phyloP scores from a whole-genome alignment of 371 early-diverging fungal species.

The Mortierella polycephala region DNA sequence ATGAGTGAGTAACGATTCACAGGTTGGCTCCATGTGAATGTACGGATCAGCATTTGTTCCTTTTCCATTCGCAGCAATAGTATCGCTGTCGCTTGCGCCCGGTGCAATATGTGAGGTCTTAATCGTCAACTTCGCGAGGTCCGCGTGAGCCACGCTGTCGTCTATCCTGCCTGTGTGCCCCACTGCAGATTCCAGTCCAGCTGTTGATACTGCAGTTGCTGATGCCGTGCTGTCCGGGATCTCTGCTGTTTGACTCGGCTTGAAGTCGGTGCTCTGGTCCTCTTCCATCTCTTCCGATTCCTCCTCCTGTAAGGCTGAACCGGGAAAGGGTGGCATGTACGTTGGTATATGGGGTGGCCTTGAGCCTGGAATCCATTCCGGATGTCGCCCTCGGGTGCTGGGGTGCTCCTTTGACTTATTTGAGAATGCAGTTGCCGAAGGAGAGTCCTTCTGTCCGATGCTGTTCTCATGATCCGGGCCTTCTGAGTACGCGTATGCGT shows the following conservation, averaged over 20 bases:
- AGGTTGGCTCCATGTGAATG: slow-evolving; percentile 62
- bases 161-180: background rate
- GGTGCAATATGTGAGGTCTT: slow-evolving; percentile 9
- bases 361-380: slow-evolving; percentile 41
- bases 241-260: slow-evolving; percentile 10
- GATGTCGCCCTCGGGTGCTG: background rate
- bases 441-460: background rate
- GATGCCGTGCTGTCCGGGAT: slow-evolving; percentile 4
- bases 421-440: background rate
- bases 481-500: slow-evolving; percentile 52
- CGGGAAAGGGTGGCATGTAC: slow-evolving; percentile 47
- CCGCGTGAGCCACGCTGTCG: background rate
- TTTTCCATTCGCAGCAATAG: background rate
- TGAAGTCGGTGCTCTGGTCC: slow-evolving; percentile 1
- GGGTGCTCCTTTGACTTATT: background rate
- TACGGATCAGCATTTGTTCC: slow-evolving; percentile 59
- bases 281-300: slow-evolving; percentile 14
- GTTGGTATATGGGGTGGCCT: slow-evolving; percentile 45
- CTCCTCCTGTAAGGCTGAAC: slow-evolving; percentile 16
- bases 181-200: slow-evolving; percentile 18
- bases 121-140: slow-evolving; percentile 19
- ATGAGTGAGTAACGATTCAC: slow-evolving; percentile 58
- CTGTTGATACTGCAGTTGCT: slow-evolving; percentile 13
- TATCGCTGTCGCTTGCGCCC: background rate
- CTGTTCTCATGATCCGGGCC: slow-evolving; percentile 21